A percentile compares a stretch with the other conserved stretches of the same genome.
Evolutionary conservation across 2,329 filamentous ascomycete genomes (phyloP).

Genomic region (Aspergillus nomiae): DNA sequence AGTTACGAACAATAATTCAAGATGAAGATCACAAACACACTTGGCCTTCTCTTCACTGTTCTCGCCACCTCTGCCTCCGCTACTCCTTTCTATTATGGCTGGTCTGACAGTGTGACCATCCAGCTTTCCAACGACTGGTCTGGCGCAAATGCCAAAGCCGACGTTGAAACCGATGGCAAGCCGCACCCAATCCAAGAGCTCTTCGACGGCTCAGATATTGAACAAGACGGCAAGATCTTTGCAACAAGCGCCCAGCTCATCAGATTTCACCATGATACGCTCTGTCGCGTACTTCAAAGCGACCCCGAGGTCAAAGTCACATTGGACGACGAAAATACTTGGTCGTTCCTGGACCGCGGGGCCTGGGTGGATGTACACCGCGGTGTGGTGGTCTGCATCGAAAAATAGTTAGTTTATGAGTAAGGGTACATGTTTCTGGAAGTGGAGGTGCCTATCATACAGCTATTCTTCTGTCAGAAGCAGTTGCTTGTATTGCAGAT

Average conservation of each 20-base stretch:
- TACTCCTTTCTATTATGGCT: background rate
- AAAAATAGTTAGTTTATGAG: background rate
- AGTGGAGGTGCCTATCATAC: background rate
- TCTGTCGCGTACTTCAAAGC: background rate
- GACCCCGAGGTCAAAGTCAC: background rate
- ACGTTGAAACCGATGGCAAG: background rate
- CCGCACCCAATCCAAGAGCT: background rate
- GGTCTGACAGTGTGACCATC: background rate
- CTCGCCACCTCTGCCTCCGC: background rate
- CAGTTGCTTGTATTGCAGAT: background rate
- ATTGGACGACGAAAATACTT: background rate
- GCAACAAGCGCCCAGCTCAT: constrained; percentile 3
- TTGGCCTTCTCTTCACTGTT: background rate
- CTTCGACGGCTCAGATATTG: background rate
- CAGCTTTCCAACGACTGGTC: constrained; percentile 4
- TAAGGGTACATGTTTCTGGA: background rate
- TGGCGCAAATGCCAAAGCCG: background rate
- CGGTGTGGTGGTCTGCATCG: background rate
- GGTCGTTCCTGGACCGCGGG: background rate
- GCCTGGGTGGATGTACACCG: background rate
- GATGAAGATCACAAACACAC: background rate
- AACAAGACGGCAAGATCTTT: background rate
- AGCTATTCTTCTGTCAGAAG: background rate
- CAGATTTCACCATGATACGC: background rate
- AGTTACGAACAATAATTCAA: background rate